These are phyloP conservation scores for Globisporangium canariense DNA, from an alignment of 352 stramenopile species.

Conservation along the genomic window DNA sequence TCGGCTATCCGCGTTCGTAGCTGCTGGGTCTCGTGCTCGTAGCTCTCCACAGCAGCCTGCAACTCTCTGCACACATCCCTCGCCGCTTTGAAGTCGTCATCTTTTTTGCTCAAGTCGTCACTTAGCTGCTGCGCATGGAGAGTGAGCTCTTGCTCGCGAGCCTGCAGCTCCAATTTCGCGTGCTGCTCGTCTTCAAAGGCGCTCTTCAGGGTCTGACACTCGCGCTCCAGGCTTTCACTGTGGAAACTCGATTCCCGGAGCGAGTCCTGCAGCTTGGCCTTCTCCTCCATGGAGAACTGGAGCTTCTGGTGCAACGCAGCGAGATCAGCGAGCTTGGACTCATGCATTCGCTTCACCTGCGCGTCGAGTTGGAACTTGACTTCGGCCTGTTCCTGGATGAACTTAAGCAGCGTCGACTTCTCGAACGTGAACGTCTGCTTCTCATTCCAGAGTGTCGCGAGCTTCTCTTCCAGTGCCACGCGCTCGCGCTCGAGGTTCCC, in stretches of 20 bases:
- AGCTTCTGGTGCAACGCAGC: conserved; percentile 33
- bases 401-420: conserved; percentile 70
- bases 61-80: conserved; percentile 50
- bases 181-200: conserved; percentile 36
- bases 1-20: conserved; percentile 22
- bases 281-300: conserved; percentile 42
- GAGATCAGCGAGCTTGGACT: conserved; percentile 32
- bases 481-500: conserved; percentile 59
- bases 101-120: conserved; percentile 26
- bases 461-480: conserved; percentile 36
- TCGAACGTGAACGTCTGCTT: conserved; percentile 60
- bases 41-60: conserved; percentile 37
- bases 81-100: conserved; percentile 53
- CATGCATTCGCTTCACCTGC: conserved; percentile 43
- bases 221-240: conserved; percentile 25
- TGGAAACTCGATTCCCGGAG: conserved; percentile 30
- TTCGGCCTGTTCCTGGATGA: conserved; percentile 72
- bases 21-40: conserved; percentile 26
- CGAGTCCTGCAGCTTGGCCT: conserved; percentile 31
- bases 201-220: conserved; percentile 25
- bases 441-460: conserved; percentile 36
- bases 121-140: conserved; percentile 32
- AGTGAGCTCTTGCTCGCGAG: conserved; percentile 31
- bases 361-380: conserved; percentile 62
- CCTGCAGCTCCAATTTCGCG: conserved; percentile 26